Evolutionary conservation across 176 grass and related monocot genomes (phyloP).

Genomic region (Raddia distichophylla): DNA sequence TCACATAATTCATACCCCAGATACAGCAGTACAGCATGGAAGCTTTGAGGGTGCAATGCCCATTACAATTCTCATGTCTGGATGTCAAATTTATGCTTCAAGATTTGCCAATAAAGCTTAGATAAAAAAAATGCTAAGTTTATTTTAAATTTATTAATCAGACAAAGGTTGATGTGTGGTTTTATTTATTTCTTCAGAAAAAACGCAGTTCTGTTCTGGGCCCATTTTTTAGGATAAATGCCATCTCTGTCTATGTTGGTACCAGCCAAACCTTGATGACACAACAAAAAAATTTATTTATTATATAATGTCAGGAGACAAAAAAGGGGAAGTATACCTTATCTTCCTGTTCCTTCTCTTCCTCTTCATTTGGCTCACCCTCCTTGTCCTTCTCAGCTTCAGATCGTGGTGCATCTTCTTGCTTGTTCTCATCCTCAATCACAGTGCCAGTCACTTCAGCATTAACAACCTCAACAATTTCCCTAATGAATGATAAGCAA

Average conservation of each 20-base stretch:
- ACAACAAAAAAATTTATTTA: conserved; percentile 1
- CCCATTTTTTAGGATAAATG: background rate
- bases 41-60: background rate
- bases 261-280: background rate
- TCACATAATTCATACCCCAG: background rate
- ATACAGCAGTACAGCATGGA: background rate
- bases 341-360: conserved; percentile 58
- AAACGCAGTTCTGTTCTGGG: background rate
- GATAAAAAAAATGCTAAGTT: background rate
- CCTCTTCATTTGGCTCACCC: conserved; percentile 37
- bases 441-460: background rate
- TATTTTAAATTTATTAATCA: background rate
- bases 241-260: background rate
- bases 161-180: background rate
- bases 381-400: conserved; percentile 47
- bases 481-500: conserved; percentile 21
- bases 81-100: conserved; percentile 3
- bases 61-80: background rate
- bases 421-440: conserved; percentile 53
- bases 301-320: too few species aligned
- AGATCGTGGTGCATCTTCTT: conserved; percentile 33
- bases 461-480: conserved; percentile 11
- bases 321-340: conserved; percentile 49
- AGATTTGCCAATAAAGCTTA: background rate
- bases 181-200: background rate